Percentiles rank a stretch among this genome's conserved stretches.
Evolutionary conservation across 257 asterid genomes (phyloP).

Genomic region (Solanum peruvianum): DNA sequence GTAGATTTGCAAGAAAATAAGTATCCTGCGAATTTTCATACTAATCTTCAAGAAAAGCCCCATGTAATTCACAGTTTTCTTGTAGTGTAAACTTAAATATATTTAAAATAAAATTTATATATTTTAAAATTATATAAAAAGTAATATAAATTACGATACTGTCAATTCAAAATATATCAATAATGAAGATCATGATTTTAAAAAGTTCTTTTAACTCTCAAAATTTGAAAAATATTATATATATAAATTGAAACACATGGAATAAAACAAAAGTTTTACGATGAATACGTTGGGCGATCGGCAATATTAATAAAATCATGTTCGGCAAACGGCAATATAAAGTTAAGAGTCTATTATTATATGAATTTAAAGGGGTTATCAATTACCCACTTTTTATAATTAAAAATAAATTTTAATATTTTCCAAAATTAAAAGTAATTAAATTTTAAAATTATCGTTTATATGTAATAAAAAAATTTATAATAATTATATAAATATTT

Average conservation of each 20-base stretch:
- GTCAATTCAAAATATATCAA: background rate
- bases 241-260: too few relatives aligned
- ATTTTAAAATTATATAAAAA: background rate
- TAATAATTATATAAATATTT: background rate
- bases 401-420: background rate
- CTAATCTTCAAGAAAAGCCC: rapidly evolving
- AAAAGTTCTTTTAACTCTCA: background rate
- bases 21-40: too few relatives aligned
- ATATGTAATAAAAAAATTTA: background rate
- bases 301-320: background rate
- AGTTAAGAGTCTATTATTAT: background rate
- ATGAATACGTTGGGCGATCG: background rate
- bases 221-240: background rate
- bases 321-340: background rate
- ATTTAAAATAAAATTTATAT: background rate
- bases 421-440: background rate
- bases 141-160: background rate
- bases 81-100: background rate
- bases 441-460: background rate
- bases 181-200: background rate
- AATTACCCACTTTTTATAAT: background rate
- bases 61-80: too few relatives aligned
- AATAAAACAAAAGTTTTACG: background rate
- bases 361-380: background rate
- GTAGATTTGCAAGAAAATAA: too few relatives aligned